Base-by-base conservation (phyloP, 1,139 yeast species). In the Lodderomyces beijingensis region DNA sequence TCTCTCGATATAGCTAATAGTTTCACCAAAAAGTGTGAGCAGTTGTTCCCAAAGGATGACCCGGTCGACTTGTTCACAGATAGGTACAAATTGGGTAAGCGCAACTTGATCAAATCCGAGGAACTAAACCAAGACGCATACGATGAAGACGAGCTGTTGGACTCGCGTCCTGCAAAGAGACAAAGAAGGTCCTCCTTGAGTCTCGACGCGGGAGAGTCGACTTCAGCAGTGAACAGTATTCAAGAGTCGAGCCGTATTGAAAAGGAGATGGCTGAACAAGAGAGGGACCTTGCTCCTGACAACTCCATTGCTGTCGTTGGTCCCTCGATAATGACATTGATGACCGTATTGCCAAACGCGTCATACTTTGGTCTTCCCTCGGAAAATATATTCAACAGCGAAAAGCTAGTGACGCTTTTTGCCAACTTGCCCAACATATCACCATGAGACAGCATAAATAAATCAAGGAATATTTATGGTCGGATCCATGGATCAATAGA, bases 1-100 rank as follows among this genome's bases (percentile, higher is more conserved):
- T 89, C 84, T 43, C 57, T 86, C 23, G 72, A 75, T 30, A 82
- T 86, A 10, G 78, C 87, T 3, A 63, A 71, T 33, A 70, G 76
- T 39, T 67, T 89, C 29, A 89, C 84, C 40, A 67, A 66, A 34
- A 70, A 94, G 37, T 88, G 74, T 52, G 65, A 70, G 26, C 80
- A 77, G 40, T 59, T 70, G 27, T 87, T 84, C 52, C 86, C 89
- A 0, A 72, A 77, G 10, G 77, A 75, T 31, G 71, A 66, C 40
- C 62, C 68, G 10, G 49, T 68, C 27, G 59, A 55, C 9, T 51
- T 68, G 28, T 62, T 68, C 33, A 55, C 62, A 30, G 68, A 67
- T 43, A 53, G 84, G 28, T 77, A 72, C 43, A 61, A 63, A 28
- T 53, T 57, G 31, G 62, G 57, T 12, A 55, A 59, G 24, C 46